A percentile compares a stretch with the other conserved stretches of the same genome.
phyloP scores from a whole-genome alignment of 2,329 filamentous ascomycete species.

The Phialocephala sp. region DNA sequence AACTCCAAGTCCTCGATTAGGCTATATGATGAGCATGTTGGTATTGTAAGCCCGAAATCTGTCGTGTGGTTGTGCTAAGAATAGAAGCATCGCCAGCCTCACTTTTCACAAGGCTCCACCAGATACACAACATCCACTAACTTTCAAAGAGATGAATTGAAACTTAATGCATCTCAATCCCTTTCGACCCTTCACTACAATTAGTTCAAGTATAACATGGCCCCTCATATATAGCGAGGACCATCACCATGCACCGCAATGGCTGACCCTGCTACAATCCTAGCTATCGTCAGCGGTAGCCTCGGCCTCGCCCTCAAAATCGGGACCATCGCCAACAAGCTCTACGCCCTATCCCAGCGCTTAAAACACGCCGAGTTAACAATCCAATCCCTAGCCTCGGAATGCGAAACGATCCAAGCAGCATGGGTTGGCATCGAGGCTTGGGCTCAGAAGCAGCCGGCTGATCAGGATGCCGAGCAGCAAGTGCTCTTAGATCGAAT shows the following conservation, averaged over 20 bases:
- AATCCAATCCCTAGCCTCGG: constrained; percentile 1
- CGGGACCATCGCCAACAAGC: background rate
- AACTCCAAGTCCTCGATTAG: no score
- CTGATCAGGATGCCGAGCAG: background rate
- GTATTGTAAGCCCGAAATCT: background rate
- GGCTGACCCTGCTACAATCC: constrained; percentile 10
- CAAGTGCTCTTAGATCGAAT: background rate
- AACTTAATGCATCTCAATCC: background rate
- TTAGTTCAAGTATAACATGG: background rate
- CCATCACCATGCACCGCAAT: background rate
- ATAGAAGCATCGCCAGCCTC: background rate
- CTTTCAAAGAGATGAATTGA: background rate
- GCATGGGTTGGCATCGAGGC: background rate
- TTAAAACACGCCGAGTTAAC: constrained; percentile 1
- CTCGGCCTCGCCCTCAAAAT: constrained; percentile 2
- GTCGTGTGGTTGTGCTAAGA: background rate
- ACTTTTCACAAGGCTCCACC: background rate
- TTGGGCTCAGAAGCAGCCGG: background rate
- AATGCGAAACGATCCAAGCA: constrained; percentile 8
- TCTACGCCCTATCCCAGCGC: background rate
- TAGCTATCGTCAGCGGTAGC: background rate
- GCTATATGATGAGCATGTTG: background rate
- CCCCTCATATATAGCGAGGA: no score
- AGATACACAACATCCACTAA: background rate
- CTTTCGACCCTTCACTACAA: background rate